A percentile compares a stretch with the other conserved stretches of the same genome.
Conservation (phyloP, 371 early-diverging fungal genomes). For the Fennellomyces sp. region DNA sequence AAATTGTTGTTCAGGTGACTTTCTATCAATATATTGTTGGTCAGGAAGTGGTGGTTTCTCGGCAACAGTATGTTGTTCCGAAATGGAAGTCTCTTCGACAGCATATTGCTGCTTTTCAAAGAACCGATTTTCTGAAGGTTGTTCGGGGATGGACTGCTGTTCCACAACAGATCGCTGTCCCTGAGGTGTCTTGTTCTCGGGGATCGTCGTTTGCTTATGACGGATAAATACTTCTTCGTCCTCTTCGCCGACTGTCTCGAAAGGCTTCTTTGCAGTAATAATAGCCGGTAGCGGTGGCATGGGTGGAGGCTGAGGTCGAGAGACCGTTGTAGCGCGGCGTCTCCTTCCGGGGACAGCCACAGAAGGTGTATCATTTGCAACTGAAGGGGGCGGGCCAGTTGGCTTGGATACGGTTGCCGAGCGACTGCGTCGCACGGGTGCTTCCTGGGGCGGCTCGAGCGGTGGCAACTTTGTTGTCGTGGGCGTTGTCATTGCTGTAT, state of each 20-base stretch:
- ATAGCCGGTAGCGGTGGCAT: not conserved
- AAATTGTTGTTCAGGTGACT: not conserved
- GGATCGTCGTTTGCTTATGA: too few relatives aligned
- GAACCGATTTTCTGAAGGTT: too few relatives aligned
- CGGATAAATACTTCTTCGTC: too few relatives aligned
- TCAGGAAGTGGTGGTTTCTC: not conserved
- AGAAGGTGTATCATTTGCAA: not conserved
- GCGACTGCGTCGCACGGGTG: not conserved
- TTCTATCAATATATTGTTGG: not conserved
- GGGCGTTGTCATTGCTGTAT: constrained; percentile 34
- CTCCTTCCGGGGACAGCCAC: constrained; percentile 5
- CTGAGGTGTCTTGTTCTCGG: too few relatives aligned
- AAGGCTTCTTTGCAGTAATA: not conserved
- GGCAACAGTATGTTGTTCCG: not conserved
- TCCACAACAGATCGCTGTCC: too few relatives aligned
- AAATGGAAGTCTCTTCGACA: not conserved
- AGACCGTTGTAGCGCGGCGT: constrained; percentile 19
- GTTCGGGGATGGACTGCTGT: not conserved
- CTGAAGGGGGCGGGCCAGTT: not conserved
- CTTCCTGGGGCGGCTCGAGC: not conserved
- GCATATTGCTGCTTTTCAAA: not conserved
- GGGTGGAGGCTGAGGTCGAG: constrained; percentile 3
- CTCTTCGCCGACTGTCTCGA: constrained; percentile 3
- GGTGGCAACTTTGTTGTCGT: constrained; percentile 4
- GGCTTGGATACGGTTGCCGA: not conserved